Evolutionary conservation across 805 yeast genomes (phyloP).

Genomic region (Saccharomycopsis oosterbeekiorum): DNA sequence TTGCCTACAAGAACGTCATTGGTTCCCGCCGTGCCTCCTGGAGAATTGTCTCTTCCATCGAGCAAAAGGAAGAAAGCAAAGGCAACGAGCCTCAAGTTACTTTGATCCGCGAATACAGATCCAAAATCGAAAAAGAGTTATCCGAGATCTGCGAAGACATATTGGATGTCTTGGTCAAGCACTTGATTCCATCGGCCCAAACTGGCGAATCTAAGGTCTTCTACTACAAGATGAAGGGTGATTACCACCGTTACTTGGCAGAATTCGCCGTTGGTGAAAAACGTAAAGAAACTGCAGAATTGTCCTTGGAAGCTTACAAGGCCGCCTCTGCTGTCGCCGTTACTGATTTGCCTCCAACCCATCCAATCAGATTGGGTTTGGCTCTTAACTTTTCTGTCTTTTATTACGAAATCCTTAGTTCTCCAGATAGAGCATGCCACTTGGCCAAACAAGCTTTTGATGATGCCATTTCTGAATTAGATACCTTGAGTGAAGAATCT

Average conservation of each 20-base stretch:
- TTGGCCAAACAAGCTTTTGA: constrained; percentile 98
- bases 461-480: constrained; percentile 98
- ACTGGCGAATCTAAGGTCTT: constrained; percentile 97
- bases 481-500: constrained; percentile 93
- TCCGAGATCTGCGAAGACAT: constrained; percentile 92
- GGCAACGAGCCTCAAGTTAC: constrained; percentile 86
- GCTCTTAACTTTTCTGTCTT: constrained; percentile 97
- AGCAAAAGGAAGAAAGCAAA: constrained; percentile 95
- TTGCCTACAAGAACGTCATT: constrained; percentile 96
- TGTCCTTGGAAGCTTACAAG: constrained; percentile 89
- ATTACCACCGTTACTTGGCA: constrained; percentile 97
- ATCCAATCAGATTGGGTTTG: constrained; percentile 95
- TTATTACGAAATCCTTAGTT: constrained; percentile 95
- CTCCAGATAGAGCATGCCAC: constrained; percentile 98
- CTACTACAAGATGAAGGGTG: constrained; percentile 99
- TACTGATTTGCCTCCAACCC: constrained; percentile 95
- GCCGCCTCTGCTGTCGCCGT: constrained; percentile 95
- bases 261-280: constrained; percentile 89
- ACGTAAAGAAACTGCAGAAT: constrained; percentile 86
- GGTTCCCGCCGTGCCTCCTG: constrained; percentile 99
- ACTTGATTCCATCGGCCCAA: constrained; percentile 87
- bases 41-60: constrained; percentile 97
- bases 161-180: constrained; percentile 74
- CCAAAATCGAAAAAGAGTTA: constrained; percentile 88
- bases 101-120: constrained; percentile 87